Evolutionary conservation across 2,329 filamentous ascomycete species (phyloP).

Genomic region (Alternaria infectoria): DNA sequence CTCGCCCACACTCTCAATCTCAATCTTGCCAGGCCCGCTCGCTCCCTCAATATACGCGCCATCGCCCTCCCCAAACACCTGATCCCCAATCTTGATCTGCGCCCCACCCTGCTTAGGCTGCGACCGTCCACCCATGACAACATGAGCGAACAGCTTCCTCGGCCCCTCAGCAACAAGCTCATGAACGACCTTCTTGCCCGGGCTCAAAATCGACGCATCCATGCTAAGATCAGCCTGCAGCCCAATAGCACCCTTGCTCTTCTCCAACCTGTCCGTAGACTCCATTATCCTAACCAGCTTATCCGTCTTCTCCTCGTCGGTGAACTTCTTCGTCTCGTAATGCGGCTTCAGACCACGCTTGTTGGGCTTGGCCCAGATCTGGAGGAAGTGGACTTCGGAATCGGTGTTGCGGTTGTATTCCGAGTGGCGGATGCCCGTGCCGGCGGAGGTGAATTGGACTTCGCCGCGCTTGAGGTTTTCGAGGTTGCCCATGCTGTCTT

Average conservation of each 20-base stretch:
- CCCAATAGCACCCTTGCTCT: slow-evolving; percentile 75
- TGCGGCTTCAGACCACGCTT: slow-evolving; percentile 72
- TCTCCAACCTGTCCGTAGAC: slow-evolving; percentile 67
- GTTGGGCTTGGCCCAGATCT: slow-evolving; percentile 88
- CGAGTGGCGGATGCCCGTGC: slow-evolving; percentile 78
- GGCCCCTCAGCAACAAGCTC: slow-evolving; percentile 69
- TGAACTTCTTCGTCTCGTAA: slow-evolving; percentile 77
- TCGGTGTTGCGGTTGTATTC: slow-evolving; percentile 78
- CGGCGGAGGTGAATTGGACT: slow-evolving; percentile 90
- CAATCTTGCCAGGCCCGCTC: slow-evolving; percentile 52
- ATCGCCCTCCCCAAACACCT: slow-evolving; percentile 76
- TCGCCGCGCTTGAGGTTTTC: slow-evolving; percentile 79
- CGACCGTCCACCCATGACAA: slow-evolving; percentile 68
- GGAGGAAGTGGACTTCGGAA: slow-evolving; percentile 80
- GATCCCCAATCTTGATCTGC: slow-evolving; percentile 72
- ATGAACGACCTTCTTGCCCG: slow-evolving; percentile 72
- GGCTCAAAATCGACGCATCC: slow-evolving; percentile 75
- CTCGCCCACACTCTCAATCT: slow-evolving; percentile 56
- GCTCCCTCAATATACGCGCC: slow-evolving; percentile 72
- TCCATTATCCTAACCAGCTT: slow-evolving; percentile 78
- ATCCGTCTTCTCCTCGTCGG: slow-evolving; percentile 73
- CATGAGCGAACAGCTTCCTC: slow-evolving; percentile 78
- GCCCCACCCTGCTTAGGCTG: slow-evolving; percentile 72
- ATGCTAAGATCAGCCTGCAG: slow-evolving; percentile 86
- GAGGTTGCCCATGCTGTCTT: slow-evolving; percentile 77